Evolutionary conservation across 805 yeast species (phyloP), one percentile per base, ranked within the genome.

Genomic region (Candida oleophila): DNA sequence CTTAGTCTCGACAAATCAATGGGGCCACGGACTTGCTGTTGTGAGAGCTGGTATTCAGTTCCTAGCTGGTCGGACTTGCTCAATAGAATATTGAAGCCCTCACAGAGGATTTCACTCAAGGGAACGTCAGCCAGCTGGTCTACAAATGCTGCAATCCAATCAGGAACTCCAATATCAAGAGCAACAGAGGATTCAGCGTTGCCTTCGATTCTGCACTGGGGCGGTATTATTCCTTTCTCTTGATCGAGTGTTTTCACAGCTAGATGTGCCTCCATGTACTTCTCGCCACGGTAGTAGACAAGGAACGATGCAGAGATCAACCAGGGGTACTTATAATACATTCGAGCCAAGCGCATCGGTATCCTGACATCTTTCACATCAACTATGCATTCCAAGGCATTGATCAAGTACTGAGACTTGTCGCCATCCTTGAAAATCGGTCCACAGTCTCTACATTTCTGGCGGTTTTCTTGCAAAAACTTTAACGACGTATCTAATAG

Each of bases 121-220:
- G 22, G 8, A 4, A 5, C 16, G 8, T 12, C 14, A 4, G 16
- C 21, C 12, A 16, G 39, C 16, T 19, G 16, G 14, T 36, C 39
- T 8, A 36, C 19, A 16, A 39, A 28, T 15, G 42, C 16, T n/a
- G 32, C 22, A 3, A 41, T 30, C 44, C 44, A 41, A 19, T 41
- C 33, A 3, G 44, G 44, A 19, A 41, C 9, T 12, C 35, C 44
- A 14, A 41, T 38, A 30, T 15, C 9, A 25, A 25, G 30, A 7
- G 30, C 11, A 25, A 25, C 11, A 25, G 11, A 25, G 5, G 5
- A 5, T 11, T 25, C 30, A 7, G 5, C 30, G 30, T 25, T 25
- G 30, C 30, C 11, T n/a, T n/a, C n/a, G n/a, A n/a, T n/a, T n/a
- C n/a, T n/a, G n/a, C n/a, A n/a, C n/a, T n/a, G n/a, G n/a, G n/a